These are phyloP conservation scores for Medicago lupulina DNA, from an alignment of 306 rosid species.

Conservation along the genomic window DNA sequence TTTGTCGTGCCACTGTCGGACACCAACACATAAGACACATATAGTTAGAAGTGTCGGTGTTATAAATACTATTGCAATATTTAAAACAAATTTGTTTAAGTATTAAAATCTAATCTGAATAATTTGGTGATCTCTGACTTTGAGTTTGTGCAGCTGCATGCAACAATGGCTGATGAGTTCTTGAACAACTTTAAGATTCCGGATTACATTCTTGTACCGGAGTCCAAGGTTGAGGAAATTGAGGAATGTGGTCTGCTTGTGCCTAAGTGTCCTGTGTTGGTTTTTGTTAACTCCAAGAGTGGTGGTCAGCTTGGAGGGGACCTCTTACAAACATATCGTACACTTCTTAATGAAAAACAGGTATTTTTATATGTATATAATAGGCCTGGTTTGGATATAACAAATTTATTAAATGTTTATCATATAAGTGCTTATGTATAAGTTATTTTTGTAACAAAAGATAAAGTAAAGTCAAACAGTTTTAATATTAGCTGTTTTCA, in stretches of 20 bases:
- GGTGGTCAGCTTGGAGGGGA: conserved; percentile 98
- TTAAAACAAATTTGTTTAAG: not conserved
- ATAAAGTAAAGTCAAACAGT: not conserved
- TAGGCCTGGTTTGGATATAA: not conserved
- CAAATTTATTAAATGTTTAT: too few relatives aligned
- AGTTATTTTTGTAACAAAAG: not conserved
- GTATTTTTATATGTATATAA: conserved; percentile 26
- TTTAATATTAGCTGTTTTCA: too few relatives aligned
- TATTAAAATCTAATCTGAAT: too few relatives aligned
- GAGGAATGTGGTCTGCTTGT: conserved; percentile 23
- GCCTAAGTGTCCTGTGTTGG: conserved; percentile 76
- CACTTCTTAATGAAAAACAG: conserved; percentile 73
- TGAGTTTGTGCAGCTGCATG: conserved; percentile 41
- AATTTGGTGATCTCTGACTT: not conserved
- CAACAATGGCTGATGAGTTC: conserved; percentile 50
- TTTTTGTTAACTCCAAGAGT: conserved; percentile 88
- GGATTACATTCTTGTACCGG: conserved; percentile 63
- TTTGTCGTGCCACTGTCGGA: too few relatives aligned
- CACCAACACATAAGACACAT: too few relatives aligned
- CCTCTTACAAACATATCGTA: conserved; percentile 64
- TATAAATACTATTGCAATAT: not conserved
- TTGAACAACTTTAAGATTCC: conserved; percentile 72
- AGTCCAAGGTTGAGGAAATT: conserved; percentile 45
- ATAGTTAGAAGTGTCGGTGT: too few relatives aligned
- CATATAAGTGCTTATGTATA: not conserved